Evolutionary conservation across 2,329 filamentous ascomycete species (phyloP), one percentile per base, ranked within the genome.

Genomic region (Colletotrichum tamarilloi): DNA sequence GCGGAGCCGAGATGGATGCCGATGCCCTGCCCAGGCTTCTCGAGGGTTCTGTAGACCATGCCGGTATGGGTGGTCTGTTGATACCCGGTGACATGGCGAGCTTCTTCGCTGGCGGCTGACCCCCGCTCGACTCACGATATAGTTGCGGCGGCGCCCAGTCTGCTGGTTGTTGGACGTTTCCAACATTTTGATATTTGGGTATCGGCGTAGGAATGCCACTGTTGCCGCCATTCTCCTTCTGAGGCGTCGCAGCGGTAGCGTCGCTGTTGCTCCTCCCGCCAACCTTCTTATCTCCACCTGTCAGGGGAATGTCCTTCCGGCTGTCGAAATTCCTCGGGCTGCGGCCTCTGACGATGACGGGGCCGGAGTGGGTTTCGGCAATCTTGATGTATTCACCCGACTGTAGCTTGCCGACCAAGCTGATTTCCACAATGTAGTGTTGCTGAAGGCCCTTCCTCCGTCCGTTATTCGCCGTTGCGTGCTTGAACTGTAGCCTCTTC

Each of bases 391-490:
- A 90, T 12, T 93, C 95, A 1, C 93, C 86, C 1, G 84, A 84
- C 65, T 89, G 86, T n/a, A 94, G 85, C 66, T 93, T 96, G 24
- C 93, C 95, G 49, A 97, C 85, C 11, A 98, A 88, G 81, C 92
- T 95, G 72, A 98, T 91, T 74, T 94, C 92, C 60, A 98, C 94
- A 1, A 97, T 89, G 80, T 98, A 98, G 81, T 98, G 95, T 82
- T 98, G 96, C 81, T 98, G 96, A 59, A 98, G 85, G 76, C 97
- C 96, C 83, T 98, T 98, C 76, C 96, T 90, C 67, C 96, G 91
- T 14, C 96, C 96, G 80, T 98, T 98, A 81, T 98, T 98, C 63
- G 96, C 96, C 0, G 96, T 98, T 2, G 96, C 96, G 77, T 98
- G 97, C 79, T 97, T 94, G 82, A 98, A 98, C 82, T 98, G 96